phyloP scores from a whole-genome alignment of 352 stramenopile genomes.

The Globisporangium splendens region DNA sequence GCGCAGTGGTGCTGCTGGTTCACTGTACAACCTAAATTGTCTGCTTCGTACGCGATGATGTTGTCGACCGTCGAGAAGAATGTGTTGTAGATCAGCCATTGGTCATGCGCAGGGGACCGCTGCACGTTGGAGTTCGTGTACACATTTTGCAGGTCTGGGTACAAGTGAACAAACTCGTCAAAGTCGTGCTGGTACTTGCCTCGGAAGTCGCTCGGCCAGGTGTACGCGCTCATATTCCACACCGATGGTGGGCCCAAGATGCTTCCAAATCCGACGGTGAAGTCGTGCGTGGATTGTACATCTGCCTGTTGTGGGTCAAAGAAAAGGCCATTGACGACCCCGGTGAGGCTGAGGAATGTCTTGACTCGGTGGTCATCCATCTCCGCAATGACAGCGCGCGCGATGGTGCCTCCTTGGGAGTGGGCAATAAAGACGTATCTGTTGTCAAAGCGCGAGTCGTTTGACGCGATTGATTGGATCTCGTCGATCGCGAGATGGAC shows the following conservation, averaged over 20 bases:
- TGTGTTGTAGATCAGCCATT: constrained; percentile 28
- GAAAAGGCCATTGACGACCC: constrained; percentile 50
- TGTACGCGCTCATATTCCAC: constrained; percentile 43
- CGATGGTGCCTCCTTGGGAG: constrained; percentile 41
- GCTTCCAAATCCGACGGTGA: constrained; percentile 33
- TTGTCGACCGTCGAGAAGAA: constrained; percentile 44
- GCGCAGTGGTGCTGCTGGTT: constrained; percentile 27
- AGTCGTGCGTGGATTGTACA: constrained; percentile 26
- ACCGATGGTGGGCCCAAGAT: constrained; percentile 23
- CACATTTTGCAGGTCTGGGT: constrained; percentile 22
- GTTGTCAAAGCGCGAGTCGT: constrained; percentile 24
- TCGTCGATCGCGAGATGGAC: constrained; percentile 44
- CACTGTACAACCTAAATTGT: constrained; percentile 9
- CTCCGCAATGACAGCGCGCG: constrained; percentile 47
- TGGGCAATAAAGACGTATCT: constrained; percentile 56
- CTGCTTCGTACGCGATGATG: constrained; percentile 11
- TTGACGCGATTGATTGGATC: constrained; percentile 25
- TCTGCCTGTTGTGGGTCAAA: constrained; percentile 41
- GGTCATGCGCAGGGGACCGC: constrained; percentile 18
- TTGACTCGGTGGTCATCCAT: constrained; percentile 58
- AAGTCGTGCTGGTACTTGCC: constrained; percentile 45
- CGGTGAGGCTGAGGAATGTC: constrained; percentile 46
- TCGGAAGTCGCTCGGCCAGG: constrained; percentile 17
- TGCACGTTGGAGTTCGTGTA: constrained; percentile 34
- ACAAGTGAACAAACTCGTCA: constrained; percentile 17